A percentile compares a stretch with the other conserved stretches of the same genome.
phyloP scores from a whole-genome alignment of 768 basidiomycete genomes.

The Dacryopinax spathularia region DNA sequence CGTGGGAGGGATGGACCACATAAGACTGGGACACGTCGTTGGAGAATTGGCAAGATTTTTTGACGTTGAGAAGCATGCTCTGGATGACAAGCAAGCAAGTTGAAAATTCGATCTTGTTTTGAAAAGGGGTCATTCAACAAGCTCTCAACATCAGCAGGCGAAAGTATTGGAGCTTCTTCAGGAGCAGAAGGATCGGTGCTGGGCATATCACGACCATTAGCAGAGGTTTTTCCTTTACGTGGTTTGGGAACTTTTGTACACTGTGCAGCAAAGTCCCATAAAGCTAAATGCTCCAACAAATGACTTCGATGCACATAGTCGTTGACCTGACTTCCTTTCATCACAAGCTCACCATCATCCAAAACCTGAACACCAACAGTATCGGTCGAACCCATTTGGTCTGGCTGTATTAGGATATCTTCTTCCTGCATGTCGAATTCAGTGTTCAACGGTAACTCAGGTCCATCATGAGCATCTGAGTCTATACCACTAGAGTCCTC shows the following conservation, averaged over 20 bases:
- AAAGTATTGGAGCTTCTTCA: slow-evolving; percentile 7
- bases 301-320: slow-evolving; percentile 20
- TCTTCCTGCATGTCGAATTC: too few relatives aligned
- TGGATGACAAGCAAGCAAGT: slow-evolving; percentile 11
- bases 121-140: slow-evolving; percentile 2
- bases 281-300: slow-evolving; percentile 11
- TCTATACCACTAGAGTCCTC: slow-evolving; percentile 16
- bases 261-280: slow-evolving; percentile 23
- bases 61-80: slow-evolving; percentile 16
- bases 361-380: too few relatives aligned
- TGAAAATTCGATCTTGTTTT: background rate
- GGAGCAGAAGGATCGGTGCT: too few relatives aligned
- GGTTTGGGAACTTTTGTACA: slow-evolving; percentile 16
- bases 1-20: slow-evolving; percentile 27
- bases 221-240: too few relatives aligned
- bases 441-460: background rate
- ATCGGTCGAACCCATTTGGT: too few relatives aligned
- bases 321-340: slow-evolving; percentile 12
- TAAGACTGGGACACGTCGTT: slow-evolving; percentile 21
- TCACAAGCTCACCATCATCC: slow-evolving; percentile 11
- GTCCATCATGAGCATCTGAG: background rate
- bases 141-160: background rate
- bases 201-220: too few relatives aligned
- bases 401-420: too few relatives aligned
- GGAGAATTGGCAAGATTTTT: background rate